Percentiles rank a stretch among this genome's conserved stretches.
Evolutionary conservation across 805 yeast genomes (phyloP).

Genomic region (Saccharomycopsis fibuligera): DNA sequence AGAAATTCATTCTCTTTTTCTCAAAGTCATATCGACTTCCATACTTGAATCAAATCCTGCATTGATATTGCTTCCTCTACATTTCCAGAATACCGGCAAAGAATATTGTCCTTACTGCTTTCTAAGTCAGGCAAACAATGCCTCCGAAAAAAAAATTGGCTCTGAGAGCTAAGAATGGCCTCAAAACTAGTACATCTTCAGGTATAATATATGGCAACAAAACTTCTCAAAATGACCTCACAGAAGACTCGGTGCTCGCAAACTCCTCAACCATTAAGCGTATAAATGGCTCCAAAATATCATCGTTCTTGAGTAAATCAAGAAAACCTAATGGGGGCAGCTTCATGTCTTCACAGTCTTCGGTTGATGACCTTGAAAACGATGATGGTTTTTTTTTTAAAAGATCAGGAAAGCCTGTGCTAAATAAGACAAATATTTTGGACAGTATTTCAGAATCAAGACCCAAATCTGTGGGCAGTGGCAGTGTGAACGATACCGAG

Average conservation of each 20-base stretch:
- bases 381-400: conserved; percentile 19
- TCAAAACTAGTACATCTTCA: background rate
- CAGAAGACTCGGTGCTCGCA: background rate
- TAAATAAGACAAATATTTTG: background rate
- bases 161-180: background rate
- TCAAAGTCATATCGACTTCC: too few relatives aligned
- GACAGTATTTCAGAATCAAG: background rate
- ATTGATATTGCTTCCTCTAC: too few relatives aligned
- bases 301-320: background rate
- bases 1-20: too few relatives aligned
- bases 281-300: background rate
- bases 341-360: conserved; percentile 5
- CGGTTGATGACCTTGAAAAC: conserved; percentile 11
- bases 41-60: too few relatives aligned
- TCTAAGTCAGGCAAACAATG: background rate
- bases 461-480: background rate
- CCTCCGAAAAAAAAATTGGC: conserved; percentile 9
- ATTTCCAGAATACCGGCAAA: background rate
- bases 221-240: background rate
- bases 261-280: conserved; percentile 1
- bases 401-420: background rate
- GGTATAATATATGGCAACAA: too few relatives aligned
- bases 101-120: background rate
- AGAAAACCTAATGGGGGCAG: background rate
- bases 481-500: background rate